phyloP scores from a whole-genome alignment of 2,329 filamentous ascomycete genomes.

The Leptographium flavum region DNA sequence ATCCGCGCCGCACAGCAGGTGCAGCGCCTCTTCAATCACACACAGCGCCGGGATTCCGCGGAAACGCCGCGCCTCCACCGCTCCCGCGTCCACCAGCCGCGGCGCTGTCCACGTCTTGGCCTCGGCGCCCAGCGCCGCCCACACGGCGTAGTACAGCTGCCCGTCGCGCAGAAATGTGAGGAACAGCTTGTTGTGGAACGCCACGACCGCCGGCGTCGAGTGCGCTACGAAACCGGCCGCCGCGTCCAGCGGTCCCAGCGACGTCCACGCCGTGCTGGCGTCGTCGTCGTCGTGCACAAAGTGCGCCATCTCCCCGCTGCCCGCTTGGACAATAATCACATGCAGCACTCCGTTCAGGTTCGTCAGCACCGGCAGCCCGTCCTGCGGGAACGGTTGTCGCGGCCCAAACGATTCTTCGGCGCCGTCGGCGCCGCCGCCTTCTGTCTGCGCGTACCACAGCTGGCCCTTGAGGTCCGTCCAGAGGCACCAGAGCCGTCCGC shows the following conservation, averaged over 20 bases:
- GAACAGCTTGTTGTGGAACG: slow-evolving; percentile 22
- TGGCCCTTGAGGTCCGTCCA: slow-evolving; percentile 19
- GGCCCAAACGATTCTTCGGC: slow-evolving; percentile 15
- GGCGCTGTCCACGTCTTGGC: slow-evolving; percentile 10
- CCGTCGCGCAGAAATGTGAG: slow-evolving; percentile 17
- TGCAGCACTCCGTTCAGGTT: slow-evolving; percentile 21
- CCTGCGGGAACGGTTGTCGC: slow-evolving; percentile 16
- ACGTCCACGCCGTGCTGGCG: slow-evolving; percentile 12
- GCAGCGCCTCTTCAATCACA: slow-evolving; percentile 17
- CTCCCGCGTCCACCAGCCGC: slow-evolving; percentile 3
- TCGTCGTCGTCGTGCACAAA: slow-evolving; percentile 19
- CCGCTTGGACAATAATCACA: slow-evolving; percentile 16
- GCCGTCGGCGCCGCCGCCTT: slow-evolving; percentile 8
- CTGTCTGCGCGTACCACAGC: slow-evolving; percentile 19
- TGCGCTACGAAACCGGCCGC: slow-evolving; percentile 13
- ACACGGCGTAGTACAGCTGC: slow-evolving; percentile 16
- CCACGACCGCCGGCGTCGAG: slow-evolving; percentile 16
- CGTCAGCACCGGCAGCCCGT: slow-evolving; percentile 18
- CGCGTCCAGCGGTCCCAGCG: slow-evolving; percentile 13
- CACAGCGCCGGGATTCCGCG: slow-evolving; percentile 21
- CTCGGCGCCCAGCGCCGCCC: slow-evolving; percentile 12
- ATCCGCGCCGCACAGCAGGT: slow-evolving; percentile 17
- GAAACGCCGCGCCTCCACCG: slow-evolving; percentile 6
- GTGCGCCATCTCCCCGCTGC: slow-evolving; percentile 17
- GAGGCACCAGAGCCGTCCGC: slow-evolving; percentile 21